Evolutionary conservation across 768 basidiomycete species (phyloP), one percentile per base, ranked within the genome.

Genomic region (Mycena olivaceomarginata): DNA sequence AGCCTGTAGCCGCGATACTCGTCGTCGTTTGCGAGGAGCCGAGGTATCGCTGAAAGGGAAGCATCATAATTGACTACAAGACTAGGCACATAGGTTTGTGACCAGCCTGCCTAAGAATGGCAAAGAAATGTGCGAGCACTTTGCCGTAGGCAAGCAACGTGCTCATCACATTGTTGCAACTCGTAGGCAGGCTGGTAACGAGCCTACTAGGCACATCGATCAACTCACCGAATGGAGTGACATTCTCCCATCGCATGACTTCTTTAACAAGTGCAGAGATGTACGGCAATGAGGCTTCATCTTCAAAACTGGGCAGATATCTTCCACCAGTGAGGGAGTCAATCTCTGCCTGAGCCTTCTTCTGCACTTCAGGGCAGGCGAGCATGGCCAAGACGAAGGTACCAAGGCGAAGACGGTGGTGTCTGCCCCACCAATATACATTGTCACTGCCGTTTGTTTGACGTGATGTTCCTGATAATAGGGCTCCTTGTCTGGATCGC

Each of bases 231-330:
- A 59, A 59, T 59, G 57, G 57, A 59, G 57, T 31, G 57, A 59
- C 57, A 45, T 10, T 45, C n/a, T 70, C 56, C 79, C 72, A 82
- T 62, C 85, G 85, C 80, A 63, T 84, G 67, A 81, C 72, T 57
- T 85, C 84, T 48, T 80, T 82, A 20, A 82, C 73, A 0, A 84
- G 39, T 1, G 80, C 82, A 11, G 71, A 48, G 65, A 84, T 56
- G 70, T 85, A 85, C 37, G 84, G 82, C 13, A 85, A 67, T 10
- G 68, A 40, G 11, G 65, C 68, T 13, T 75, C 41, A 70, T 85
- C 84, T 12, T 78, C 70, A 45, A 82, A 71, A 11, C 60, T 80
- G 4, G 86, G 86, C 31, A 86, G 76, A 40, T 81, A 62, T 25
- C 80, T 73, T 6, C 56, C 15, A 9, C 82, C 81, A 4, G 83